phyloP scores from a whole-genome alignment of 2,329 filamentous ascomycete genomes.

The Fusarium bulbicola region DNA sequence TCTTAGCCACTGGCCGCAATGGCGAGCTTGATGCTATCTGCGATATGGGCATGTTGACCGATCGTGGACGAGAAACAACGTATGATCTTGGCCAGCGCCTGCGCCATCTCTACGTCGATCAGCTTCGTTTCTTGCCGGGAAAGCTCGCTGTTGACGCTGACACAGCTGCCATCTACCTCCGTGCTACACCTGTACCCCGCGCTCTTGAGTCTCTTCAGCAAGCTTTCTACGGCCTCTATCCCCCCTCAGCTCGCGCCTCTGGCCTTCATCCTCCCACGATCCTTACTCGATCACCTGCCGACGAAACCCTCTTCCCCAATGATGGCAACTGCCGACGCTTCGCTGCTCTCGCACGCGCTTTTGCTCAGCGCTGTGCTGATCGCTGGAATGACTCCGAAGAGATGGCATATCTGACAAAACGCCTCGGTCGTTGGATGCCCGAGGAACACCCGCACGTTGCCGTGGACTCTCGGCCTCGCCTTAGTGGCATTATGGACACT shows the following conservation, averaged over 20 bases:
- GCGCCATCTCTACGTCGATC: constrained; percentile 77
- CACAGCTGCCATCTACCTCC: constrained; percentile 73
- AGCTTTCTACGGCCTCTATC: constrained; percentile 79
- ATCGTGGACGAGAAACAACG: constrained; percentile 77
- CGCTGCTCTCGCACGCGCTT: constrained; percentile 72
- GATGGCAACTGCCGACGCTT: constrained; percentile 78
- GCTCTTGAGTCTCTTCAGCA: constrained; percentile 83
- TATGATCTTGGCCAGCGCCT: constrained; percentile 73
- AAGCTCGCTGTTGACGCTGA: constrained; percentile 62
- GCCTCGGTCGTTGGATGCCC: constrained; percentile 89
- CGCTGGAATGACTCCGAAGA: constrained; percentile 81
- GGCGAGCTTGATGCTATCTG: constrained; percentile 84
- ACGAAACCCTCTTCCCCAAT: constrained; percentile 85
- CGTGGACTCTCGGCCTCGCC: constrained; percentile 83
- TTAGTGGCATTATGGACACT: constrained; percentile 94
- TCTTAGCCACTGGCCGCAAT: constrained; percentile 72
- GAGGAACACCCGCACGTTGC: constrained; percentile 72
- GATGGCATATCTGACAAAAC: constrained; percentile 82
- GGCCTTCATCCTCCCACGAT: constrained; percentile 71
- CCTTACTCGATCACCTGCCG: constrained; percentile 68
- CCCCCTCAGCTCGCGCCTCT: constrained; percentile 55
- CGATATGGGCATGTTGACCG: constrained; percentile 79
- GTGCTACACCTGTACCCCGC: constrained; percentile 77
- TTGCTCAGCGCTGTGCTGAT: constrained; percentile 75
- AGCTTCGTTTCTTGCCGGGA: constrained; percentile 74